These are phyloP conservation scores for Monilinia fructigena DNA, from an alignment of 2,329 filamentous ascomycete genomes.

Conservation along the genomic window DNA sequence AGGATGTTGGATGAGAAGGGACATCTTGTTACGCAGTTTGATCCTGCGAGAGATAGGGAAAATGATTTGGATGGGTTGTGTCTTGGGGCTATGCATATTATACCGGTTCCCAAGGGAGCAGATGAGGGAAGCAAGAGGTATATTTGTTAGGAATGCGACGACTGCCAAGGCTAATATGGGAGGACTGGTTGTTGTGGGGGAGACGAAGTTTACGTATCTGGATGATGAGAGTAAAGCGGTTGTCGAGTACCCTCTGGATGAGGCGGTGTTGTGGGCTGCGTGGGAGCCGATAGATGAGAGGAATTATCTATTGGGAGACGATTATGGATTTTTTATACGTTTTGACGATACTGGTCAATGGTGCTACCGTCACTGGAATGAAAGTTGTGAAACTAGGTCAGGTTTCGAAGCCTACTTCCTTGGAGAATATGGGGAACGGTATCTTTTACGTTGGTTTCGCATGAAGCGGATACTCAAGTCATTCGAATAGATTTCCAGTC, in stretches of 20 bases:
- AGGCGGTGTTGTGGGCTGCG: constrained; percentile 83
- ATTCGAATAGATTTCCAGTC: constrained; percentile 59
- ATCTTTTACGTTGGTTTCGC: constrained; percentile 82
- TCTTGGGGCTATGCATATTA: constrained; percentile 58
- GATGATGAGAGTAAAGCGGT: constrained; percentile 71
- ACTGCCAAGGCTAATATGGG: constrained; percentile 58
- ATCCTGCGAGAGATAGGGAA: constrained; percentile 55
- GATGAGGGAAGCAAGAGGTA: constrained; percentile 60
- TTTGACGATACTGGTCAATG: constrained; percentile 70
- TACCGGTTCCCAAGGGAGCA: constrained; percentile 58
- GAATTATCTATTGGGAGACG: constrained; percentile 85
- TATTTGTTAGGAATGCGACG: constrained; percentile 53
- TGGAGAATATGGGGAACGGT: constrained; percentile 74
- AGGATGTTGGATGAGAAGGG: constrained; percentile 58
- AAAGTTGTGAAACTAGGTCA: constrained; percentile 62
- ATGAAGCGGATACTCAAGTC: constrained; percentile 89
- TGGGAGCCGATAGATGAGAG: constrained; percentile 84
- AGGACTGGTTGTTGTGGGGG: constrained; percentile 72
- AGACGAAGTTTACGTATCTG: constrained; percentile 81
- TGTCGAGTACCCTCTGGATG: constrained; percentile 63
- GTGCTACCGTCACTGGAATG: constrained; percentile 69
- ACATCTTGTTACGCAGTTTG: constrained; percentile 52
- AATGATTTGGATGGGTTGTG: constrained; percentile 54
- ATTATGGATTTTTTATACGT: constrained; percentile 83
- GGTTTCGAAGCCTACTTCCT: constrained; percentile 71